Percentiles rank a stretch among this genome's conserved stretches.
Conservation (phyloP, 345 rosid species). For the Orychophragmus violaceus region DNA sequence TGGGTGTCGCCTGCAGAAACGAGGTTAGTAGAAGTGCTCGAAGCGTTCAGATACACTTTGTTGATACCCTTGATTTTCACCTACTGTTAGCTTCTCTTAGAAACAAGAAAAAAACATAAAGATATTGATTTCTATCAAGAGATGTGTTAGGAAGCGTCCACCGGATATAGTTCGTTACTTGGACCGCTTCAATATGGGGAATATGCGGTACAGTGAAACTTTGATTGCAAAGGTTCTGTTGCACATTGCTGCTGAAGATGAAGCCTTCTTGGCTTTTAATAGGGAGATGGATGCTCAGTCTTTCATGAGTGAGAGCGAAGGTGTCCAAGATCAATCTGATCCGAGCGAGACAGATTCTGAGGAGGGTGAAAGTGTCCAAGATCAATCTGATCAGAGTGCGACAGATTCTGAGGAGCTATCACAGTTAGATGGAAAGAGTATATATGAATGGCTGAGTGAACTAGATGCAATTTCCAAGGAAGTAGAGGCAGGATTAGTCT, state of each 20-base stretch:
- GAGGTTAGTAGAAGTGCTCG: neutral
- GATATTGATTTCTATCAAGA: too few species aligned
- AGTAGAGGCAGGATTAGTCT: constrained; percentile 75
- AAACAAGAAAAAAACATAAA: too few species aligned
- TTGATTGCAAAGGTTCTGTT: constrained; percentile 51
- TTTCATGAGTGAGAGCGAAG: constrained; percentile 42
- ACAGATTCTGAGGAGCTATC: constrained; percentile 45
- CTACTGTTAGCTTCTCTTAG: neutral
- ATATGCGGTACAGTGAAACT: neutral
- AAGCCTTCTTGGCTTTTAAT: constrained; percentile 56
- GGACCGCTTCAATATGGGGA: neutral
- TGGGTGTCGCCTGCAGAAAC: too few species aligned
- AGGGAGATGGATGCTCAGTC: constrained; percentile 55
- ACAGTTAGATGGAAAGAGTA: constrained; percentile 61
- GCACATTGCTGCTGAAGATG: constrained; percentile 87
- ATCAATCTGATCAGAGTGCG: constrained; percentile 22
- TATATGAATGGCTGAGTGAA: constrained; percentile 59
- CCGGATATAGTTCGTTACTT: neutral
- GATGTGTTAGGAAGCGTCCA: too few species aligned
- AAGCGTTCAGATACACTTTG: neutral
- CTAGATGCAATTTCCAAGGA: constrained; percentile 64
- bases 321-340: constrained; percentile 20
- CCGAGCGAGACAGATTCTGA: constrained; percentile 35
- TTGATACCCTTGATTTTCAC: neutral
- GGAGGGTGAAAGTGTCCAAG: constrained; percentile 24